Evolutionary conservation across 2,329 filamentous ascomycete species (phyloP).

Genomic region (Pestalotiopsis sp.): DNA sequence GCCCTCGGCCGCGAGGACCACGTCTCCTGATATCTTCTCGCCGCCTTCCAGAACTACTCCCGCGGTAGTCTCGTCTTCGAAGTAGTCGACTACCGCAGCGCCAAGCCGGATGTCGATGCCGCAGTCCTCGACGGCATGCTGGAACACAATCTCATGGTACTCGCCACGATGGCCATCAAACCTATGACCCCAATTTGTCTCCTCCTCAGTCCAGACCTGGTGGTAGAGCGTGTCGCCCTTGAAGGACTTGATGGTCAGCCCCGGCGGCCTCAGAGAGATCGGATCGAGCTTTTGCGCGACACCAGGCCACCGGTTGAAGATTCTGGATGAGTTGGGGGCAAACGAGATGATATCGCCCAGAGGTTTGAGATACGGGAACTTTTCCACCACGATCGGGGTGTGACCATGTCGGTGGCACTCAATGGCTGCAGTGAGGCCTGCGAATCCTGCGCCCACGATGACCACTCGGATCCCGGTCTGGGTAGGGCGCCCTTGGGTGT

Average conservation of each 20-base stretch:
- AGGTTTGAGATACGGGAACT: constrained; percentile 41
- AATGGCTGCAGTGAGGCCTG: constrained; percentile 59
- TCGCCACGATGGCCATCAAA: constrained; percentile 56
- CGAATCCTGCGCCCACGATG: constrained; percentile 56
- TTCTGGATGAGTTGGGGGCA: constrained; percentile 56
- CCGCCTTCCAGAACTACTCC: constrained; percentile 41
- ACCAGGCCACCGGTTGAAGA: constrained; percentile 56
- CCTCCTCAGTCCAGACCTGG: constrained; percentile 40
- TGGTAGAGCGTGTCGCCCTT: constrained; percentile 51
- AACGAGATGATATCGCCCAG: constrained; percentile 54
- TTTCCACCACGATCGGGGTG: constrained; percentile 44
- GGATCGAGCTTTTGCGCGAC: constrained; percentile 47
- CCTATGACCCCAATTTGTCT: constrained; percentile 41
- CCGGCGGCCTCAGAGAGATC: constrained; percentile 41
- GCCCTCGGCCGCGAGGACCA: constrained; percentile 47
- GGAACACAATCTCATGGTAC: constrained; percentile 50
- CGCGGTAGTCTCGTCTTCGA: constrained; percentile 38
- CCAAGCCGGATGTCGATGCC: constrained; percentile 49
- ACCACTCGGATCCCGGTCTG: constrained; percentile 45
- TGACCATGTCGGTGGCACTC: constrained; percentile 59
- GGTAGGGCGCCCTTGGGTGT: constrained; percentile 24
- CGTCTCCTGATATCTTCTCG: constrained; percentile 39
- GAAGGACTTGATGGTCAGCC: constrained; percentile 53
- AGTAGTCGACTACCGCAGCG: constrained; percentile 45
- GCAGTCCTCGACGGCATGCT: constrained; percentile 47